phyloP scores from a whole-genome alignment of 179 eudicot genomes.

The Spinacia oleracea region DNA sequence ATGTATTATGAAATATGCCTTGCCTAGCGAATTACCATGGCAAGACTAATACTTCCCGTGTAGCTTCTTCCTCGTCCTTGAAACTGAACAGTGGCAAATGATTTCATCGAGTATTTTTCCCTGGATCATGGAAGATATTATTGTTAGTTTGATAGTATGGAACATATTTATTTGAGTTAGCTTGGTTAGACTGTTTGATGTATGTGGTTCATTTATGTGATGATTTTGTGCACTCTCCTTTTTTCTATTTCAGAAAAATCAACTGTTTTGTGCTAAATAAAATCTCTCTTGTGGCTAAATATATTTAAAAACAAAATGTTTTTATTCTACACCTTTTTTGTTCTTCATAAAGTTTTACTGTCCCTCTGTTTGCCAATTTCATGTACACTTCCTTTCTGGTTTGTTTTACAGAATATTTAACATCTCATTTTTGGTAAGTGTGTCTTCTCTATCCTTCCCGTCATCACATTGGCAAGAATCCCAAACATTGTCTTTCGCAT shows the following conservation, averaged over 20 bases:
- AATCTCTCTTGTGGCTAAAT: neutral
- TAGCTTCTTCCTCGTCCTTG: neutral
- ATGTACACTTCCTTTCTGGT: neutral
- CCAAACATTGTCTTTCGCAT: neutral
- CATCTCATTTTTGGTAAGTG: neutral
- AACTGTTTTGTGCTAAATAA: neutral
- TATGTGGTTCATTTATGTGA: neutral
- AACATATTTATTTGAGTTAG: neutral
- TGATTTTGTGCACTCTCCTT: neutral
- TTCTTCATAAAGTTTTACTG: neutral
- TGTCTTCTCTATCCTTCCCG: neutral
- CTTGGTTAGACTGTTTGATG: neutral
- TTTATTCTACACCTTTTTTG: neutral
- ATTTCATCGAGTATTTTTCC: neutral
- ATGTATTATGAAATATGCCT: neutral
- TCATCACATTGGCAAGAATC: neutral
- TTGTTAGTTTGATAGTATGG: too few species aligned
- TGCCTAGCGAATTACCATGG: neutral
- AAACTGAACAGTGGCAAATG: neutral
- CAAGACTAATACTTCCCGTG: too few species aligned
- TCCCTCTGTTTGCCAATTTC: neutral
- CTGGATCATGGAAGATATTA: neutral
- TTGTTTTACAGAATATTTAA: neutral
- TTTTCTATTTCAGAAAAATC: neutral
- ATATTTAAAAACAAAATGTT: neutral